phyloP scores from a whole-genome alignment of 495 filamentous ascomycete genomes.

The Sordaria brevicollis region DNA sequence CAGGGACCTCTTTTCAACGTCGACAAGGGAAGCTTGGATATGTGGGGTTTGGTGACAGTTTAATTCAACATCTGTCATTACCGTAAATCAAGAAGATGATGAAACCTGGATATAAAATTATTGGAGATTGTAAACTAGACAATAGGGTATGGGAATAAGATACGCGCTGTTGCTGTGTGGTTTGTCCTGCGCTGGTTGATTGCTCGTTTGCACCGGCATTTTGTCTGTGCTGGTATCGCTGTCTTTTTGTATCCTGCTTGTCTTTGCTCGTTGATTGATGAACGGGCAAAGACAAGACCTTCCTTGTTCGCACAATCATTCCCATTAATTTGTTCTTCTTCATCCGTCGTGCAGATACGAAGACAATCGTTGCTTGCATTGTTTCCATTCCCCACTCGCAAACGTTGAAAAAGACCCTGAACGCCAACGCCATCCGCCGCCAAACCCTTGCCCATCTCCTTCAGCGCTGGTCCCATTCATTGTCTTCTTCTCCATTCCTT shows the following conservation, averaged over 20 bases:
- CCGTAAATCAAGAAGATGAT: not conserved
- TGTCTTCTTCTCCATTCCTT: too few species aligned
- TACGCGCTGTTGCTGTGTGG: not conserved
- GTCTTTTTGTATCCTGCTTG: not conserved
- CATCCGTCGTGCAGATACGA: not conserved
- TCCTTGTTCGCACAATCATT: not conserved
- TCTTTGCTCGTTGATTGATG: not conserved
- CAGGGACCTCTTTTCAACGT: not conserved
- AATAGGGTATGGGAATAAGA: not conserved
- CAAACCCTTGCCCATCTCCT: not conserved
- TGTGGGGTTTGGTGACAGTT: not conserved
- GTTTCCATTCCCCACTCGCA: not conserved
- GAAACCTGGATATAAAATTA: not conserved
- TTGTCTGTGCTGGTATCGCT: not conserved
- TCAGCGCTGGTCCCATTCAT: not conserved
- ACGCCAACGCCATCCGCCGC: not conserved
- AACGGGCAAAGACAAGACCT: not conserved
- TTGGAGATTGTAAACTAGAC: not conserved
- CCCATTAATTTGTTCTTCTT: not conserved
- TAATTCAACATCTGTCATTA: not conserved
- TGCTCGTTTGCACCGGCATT: not conserved
- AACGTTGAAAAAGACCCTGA: not conserved
- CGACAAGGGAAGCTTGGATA: not conserved
- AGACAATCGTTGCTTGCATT: not conserved
- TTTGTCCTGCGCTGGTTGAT: not conserved